Percentiles rank a stretch among this genome's conserved stretches.
phyloP scores from a whole-genome alignment of 2,329 filamentous ascomycete genomes.

The Cladosporium cucumerinum region DNA sequence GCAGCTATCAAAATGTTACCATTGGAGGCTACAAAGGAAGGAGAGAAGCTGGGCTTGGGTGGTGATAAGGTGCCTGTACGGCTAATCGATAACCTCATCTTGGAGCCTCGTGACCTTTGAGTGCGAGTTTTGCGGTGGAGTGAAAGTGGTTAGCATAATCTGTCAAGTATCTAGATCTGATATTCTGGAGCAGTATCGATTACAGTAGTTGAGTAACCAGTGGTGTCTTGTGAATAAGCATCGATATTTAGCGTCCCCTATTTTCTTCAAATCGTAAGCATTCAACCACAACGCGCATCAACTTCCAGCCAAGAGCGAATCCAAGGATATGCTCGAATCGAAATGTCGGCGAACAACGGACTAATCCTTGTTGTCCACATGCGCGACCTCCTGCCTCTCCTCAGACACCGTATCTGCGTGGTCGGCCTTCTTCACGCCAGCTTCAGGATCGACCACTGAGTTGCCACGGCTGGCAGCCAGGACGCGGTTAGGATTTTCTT shows the following conservation, averaged over 20 bases:
- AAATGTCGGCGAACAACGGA: not conserved
- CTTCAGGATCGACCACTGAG: conserved; percentile 27
- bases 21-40: conserved; percentile 64
- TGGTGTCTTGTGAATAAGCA: not conserved
- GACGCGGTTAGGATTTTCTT: conserved; percentile 50
- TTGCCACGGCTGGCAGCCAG: conserved; percentile 30
- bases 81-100: conserved; percentile 91
- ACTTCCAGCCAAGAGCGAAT: not conserved
- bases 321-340: not conserved
- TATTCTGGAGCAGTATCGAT: not conserved
- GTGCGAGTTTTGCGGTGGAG: not conserved
- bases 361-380: not conserved
- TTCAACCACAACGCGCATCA: not conserved
- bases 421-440: conserved; percentile 16
- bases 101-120: conserved; percentile 24
- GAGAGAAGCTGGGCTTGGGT: conserved; percentile 69
- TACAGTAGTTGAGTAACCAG: not conserved
- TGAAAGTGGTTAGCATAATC: not conserved
- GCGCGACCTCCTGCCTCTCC: conserved; percentile 20
- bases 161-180: not conserved
- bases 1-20: conserved; percentile 88
- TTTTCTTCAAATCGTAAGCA: not conserved
- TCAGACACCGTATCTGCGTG: not conserved
- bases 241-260: not conserved
- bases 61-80: conserved; percentile 72